Evolutionary conservation across 331 rosid species (phyloP), one percentile per base, ranked within the genome.

Genomic region (Quercus phellos): DNA sequence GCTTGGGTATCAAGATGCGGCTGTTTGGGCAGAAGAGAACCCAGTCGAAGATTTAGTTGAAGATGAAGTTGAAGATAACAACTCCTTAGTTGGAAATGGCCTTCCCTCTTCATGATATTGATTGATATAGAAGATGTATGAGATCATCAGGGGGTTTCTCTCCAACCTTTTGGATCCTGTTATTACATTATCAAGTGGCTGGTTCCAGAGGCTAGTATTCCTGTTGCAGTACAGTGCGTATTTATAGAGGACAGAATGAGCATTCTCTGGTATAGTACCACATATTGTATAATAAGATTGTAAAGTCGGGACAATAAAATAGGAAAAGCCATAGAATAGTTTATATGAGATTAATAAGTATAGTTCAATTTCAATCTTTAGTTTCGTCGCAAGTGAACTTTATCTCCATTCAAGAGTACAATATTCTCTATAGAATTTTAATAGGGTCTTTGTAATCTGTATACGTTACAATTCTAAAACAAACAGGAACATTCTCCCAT

Each of bases 1-100:
- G 85, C 78, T 92, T 51, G 99, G 99, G 27, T 88, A 86, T 83
- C 79, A 82, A 73, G 99, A 94, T 77, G 99, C 97, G 34, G 88
- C 87, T 55, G 90, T 87, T 51, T 94, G 99, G 99, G 97, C 92
- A 19, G 76, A 22, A 82, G 93, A 90, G 61, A 90, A 94, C 81
- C 99, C 99, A 4, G 90, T 87, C 12, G 93, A 78, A 59, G 59
- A 79, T 70, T 24, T 89, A 60, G 91, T 92, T 68, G 84, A 84
- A 86, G 94, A 90, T 51, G 86, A 88, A 61, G 91, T 92, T 69
- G 84, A 84, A 86, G 94, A 90, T 55, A 86, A 78, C 35, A 42
- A 74, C 53, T 50, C 89, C 72, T 70, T 77, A 22, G 24, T 75
- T 51, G 86, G 73, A 68, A 86, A 71, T 67, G 77, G 84, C 81